Base-by-base conservation (phyloP, 1,284 basidiomycete genomes). In the Fistulinella cinereoalba region DNA sequence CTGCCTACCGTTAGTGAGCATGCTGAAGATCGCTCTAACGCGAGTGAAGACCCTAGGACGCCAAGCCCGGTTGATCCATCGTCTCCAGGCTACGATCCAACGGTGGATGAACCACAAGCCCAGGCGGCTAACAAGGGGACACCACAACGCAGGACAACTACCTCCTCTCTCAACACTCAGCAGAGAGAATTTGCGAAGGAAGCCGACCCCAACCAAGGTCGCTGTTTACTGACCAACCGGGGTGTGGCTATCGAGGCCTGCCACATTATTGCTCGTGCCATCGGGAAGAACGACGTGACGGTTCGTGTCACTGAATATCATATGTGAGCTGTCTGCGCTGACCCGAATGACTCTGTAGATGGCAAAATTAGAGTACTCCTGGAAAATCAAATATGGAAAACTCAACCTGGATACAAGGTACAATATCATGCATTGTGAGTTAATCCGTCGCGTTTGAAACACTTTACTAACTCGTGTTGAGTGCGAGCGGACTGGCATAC, bases 301-400 rank as follows among this genome's bases (percentile, higher is more conserved):
- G 21, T 37, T 13, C 13, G 36, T 22, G 5, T 19, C 18, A 9
- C 29, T 27, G 15, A 5, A 7, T 7, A 6, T 19, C 32, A 7
- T 18, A 19, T 18, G 8, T 19, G 12, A 34, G 32, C 19, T 6
- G 16, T 34, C 19, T 18, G n/a, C 13, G 12, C 32, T 19, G 4
- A 34, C 32, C 19, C 16, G 19, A 19, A 4, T 34, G 4, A 18
- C 19, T 8, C 12, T 18, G 6, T 13, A 34, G 33, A 22, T 37
- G 21, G 21, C 93, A 54, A 97, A 97, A 97, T 1, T 92, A 88
- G 24, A 97, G 15, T 34, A 34, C 15, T 29, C 12, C 11, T 44
- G 43, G 34, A 22, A 10, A 1, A 4, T 38, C 12, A 12, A 24
- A 27, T 8, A 31, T 31, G 2, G 1, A 15, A 1, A 22, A 10